Percentiles rank a stretch among this genome's conserved stretches.
phyloP scores from a whole-genome alignment of 306 rosid genomes.

The Luffa acutangula region DNA sequence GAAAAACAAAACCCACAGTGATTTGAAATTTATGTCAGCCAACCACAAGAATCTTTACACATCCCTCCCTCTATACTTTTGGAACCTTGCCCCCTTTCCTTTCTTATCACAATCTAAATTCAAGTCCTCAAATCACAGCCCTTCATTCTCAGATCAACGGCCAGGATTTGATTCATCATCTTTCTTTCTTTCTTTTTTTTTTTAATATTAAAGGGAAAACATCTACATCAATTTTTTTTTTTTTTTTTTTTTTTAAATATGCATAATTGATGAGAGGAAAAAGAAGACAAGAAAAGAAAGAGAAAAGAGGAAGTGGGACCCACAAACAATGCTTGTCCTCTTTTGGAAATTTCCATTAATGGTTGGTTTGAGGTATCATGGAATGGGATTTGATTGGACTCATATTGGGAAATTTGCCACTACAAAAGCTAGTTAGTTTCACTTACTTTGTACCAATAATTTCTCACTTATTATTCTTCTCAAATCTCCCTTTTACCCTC shows the following conservation, averaged over 20 bases:
- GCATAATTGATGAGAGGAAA: neutral
- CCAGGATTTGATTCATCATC: neutral
- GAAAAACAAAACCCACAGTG: neutral
- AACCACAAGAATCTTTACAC: neutral
- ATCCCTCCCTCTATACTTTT: neutral
- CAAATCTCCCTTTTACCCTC: neutral
- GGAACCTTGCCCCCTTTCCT: neutral
- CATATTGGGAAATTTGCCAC: neutral
- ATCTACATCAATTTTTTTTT: neutral
- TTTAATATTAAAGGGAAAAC: neutral
- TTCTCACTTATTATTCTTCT: neutral
- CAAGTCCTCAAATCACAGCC: neutral
- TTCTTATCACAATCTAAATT: conserved; percentile 1
- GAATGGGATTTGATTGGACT: neutral
- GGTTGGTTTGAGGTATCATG: conserved; percentile 8
- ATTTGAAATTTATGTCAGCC: neutral
- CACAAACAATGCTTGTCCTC: neutral
- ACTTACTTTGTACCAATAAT: neutral
- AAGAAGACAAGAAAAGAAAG: neutral
- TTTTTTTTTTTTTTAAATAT: neutral
- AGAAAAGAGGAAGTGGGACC: neutral
- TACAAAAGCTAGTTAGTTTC: neutral
- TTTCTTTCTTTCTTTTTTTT: neutral
- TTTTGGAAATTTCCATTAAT: conserved; percentile 4
- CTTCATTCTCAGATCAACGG: neutral